Percentiles rank a stretch among this genome's conserved stretches.
Evolutionary conservation across 2,329 filamentous ascomycete species (phyloP).

Genomic region (Lachnellula occidentalis): DNA sequence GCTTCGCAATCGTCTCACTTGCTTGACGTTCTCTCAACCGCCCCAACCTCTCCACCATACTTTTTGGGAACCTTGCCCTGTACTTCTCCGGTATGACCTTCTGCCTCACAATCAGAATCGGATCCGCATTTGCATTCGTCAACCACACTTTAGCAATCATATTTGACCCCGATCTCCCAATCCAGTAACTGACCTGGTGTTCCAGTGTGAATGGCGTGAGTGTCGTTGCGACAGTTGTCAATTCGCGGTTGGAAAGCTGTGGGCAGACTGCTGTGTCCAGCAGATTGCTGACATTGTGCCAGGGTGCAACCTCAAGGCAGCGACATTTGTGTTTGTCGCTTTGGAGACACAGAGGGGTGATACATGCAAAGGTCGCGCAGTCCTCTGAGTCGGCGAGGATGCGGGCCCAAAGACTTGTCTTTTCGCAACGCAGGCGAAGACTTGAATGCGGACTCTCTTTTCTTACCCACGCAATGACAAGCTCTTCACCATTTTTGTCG

Average conservation of each 20-base stretch:
- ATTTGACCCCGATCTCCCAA: neutral
- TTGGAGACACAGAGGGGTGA: slow-evolving; percentile 12
- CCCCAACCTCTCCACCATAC: neutral
- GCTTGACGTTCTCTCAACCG: neutral
- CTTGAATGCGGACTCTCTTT: slow-evolving; percentile 2
- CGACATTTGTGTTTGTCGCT: slow-evolving; percentile 6
- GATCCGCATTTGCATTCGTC: neutral
- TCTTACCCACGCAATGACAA: slow-evolving; percentile 8
- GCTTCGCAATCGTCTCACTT: neutral
- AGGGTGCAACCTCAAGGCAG: neutral
- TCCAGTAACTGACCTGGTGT: neutral
- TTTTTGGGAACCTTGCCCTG: neutral
- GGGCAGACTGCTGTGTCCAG: slow-evolving; percentile 6
- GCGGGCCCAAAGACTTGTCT: slow-evolving; percentile 12
- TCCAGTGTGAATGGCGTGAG: slow-evolving; percentile 3
- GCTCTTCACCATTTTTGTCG: slow-evolving; percentile 2
- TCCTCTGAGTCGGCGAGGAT: slow-evolving; percentile 16
- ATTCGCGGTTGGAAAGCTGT: slow-evolving; percentile 3
- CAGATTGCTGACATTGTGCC: slow-evolving; percentile 3
- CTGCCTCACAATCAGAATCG: neutral
- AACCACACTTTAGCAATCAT: neutral
- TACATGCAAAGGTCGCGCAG: slow-evolving; percentile 19
- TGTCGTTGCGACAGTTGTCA: neutral
- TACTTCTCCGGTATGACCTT: neutral
- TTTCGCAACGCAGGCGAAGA: slow-evolving; percentile 11